Conservation (phyloP, 768 basidiomycete genomes). For the Trametes punicea region DNA sequence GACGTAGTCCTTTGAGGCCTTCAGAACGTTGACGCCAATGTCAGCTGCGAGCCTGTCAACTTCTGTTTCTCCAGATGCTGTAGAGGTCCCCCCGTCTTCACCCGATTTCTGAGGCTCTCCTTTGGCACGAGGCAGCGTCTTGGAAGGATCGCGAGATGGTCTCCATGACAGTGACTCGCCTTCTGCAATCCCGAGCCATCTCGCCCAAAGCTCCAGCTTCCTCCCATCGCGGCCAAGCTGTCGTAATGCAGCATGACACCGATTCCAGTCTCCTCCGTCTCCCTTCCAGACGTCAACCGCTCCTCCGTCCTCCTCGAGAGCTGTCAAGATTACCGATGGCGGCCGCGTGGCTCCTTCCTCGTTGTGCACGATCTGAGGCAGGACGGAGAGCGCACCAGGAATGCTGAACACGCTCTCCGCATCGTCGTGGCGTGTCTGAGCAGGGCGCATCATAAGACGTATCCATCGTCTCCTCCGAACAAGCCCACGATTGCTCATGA, state of each 20-base stretch:
- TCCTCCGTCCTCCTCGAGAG: slow-evolving; percentile 22
- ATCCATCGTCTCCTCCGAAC: slow-evolving; percentile 82
- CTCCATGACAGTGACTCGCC: neutral
- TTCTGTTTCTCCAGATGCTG: slow-evolving; percentile 19
- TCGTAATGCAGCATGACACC: slow-evolving; percentile 51
- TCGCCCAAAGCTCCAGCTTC: slow-evolving; percentile 72
- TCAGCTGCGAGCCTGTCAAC: slow-evolving; percentile 15
- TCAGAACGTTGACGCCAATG: slow-evolving; percentile 18
- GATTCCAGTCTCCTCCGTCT: slow-evolving; percentile 57
- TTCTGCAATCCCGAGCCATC: slow-evolving; percentile 53
- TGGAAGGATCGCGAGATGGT: slow-evolving; percentile 23
- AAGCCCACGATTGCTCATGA: slow-evolving; percentile 62
- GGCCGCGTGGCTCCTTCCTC: slow-evolving; percentile 23
- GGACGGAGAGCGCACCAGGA: neutral
- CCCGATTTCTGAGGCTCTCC: slow-evolving; percentile 40
- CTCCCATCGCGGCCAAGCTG: slow-evolving; percentile 60
- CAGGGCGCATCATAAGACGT: slow-evolving; percentile 75
- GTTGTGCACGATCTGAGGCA: slow-evolving; percentile 7
- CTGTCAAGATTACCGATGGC: slow-evolving; percentile 25
- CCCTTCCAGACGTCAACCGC: slow-evolving; percentile 48
- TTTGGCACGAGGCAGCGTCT: slow-evolving; percentile 4
- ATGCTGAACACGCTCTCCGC: neutral
- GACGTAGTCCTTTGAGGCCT: slow-evolving; percentile 39
- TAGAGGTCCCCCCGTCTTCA: slow-evolving; percentile 37
- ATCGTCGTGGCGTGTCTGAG: slow-evolving; percentile 28